phyloP scores from a whole-genome alignment of 2,329 filamentous ascomycete species.

The Apiospora hydei region DNA sequence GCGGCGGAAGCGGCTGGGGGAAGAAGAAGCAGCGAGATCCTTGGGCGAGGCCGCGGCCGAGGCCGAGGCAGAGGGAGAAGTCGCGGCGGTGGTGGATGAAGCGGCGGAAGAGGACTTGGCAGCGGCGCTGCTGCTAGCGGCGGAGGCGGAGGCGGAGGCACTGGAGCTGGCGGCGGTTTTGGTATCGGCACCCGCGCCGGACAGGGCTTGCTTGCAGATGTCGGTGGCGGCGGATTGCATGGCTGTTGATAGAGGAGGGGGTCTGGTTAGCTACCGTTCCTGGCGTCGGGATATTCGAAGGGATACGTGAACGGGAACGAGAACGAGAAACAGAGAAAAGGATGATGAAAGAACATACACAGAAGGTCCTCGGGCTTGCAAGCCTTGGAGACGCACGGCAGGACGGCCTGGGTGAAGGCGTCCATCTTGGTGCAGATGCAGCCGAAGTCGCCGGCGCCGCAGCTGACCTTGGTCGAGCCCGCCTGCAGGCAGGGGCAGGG shows the following conservation, averaged over 20 bases:
- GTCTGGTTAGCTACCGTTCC: neutral
- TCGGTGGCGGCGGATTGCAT: slow-evolving; percentile 29
- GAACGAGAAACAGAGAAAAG: neutral
- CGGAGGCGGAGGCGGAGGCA: neutral
- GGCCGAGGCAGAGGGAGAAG: slow-evolving; percentile 27
- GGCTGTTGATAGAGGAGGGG: slow-evolving; percentile 25
- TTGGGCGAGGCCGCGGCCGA: slow-evolving; percentile 20
- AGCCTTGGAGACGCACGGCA: slow-evolving; percentile 44
- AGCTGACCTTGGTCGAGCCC: slow-evolving; percentile 39
- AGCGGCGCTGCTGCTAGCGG: neutral
- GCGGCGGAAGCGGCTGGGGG: neutral
- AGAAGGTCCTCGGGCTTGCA: slow-evolving; percentile 43
- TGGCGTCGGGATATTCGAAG: too few species aligned
- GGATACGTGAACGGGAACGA: neutral
- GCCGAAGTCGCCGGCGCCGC: slow-evolving; percentile 39
- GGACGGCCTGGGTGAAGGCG: slow-evolving; percentile 41
- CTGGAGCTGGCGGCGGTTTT: slow-evolving; percentile 27
- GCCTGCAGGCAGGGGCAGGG: slow-evolving; percentile 43
- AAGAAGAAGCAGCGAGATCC: neutral
- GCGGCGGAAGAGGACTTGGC: slow-evolving; percentile 27
- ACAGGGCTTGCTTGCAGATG: slow-evolving; percentile 29
- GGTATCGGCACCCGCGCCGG: slow-evolving; percentile 26
- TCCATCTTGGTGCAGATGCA: slow-evolving; percentile 46
- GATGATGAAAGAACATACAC: slow-evolving; percentile 36
- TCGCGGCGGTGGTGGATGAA: slow-evolving; percentile 27